These are phyloP conservation scores for Sclerospora graminicola DNA, from an alignment of 352 stramenopile species.

Conservation along the genomic window DNA sequence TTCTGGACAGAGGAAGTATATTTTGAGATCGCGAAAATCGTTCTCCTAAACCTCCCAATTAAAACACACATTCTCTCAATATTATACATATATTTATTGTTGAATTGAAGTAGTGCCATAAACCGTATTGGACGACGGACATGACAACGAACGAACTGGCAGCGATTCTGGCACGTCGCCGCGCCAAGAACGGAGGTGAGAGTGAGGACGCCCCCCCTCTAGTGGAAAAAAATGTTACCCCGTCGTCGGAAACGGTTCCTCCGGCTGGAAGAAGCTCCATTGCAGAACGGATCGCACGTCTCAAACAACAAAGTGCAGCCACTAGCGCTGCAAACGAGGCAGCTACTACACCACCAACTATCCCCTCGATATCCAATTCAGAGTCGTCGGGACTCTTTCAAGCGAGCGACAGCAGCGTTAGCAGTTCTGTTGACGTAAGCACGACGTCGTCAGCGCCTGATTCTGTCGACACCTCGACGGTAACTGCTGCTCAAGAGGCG, in stretches of 20 bases:
- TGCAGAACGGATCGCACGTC: slow-evolving; percentile 61
- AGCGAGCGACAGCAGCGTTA: slow-evolving; percentile 4
- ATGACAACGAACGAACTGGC: slow-evolving; percentile 81
- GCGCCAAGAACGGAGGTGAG: slow-evolving; percentile 50
- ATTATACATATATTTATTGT: too few relatives aligned
- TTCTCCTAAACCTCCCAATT: too few relatives aligned
- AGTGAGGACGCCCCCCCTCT: slow-evolving; percentile 18
- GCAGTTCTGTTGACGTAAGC: slow-evolving; percentile 1
- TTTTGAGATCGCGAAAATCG: too few relatives aligned
- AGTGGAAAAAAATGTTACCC: slow-evolving; percentile 18
- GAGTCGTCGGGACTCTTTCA: slow-evolving; percentile 6
- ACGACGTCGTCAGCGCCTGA: slow-evolving; percentile 11
- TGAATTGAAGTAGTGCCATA: too few relatives aligned
- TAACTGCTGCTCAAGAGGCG: slow-evolving; percentile 24
- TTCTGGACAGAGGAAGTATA: too few relatives aligned
- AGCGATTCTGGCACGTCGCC: slow-evolving; percentile 66
- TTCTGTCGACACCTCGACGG: slow-evolving; percentile 15
- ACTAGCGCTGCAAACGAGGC: slow-evolving; percentile 17
- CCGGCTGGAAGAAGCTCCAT: slow-evolving; percentile 37
- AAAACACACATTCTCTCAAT: too few relatives aligned
- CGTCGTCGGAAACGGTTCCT: slow-evolving; percentile 7
- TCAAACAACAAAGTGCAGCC: slow-evolving; percentile 55
- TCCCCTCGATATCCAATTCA: slow-evolving; percentile 7
- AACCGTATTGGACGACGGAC: not conserved
- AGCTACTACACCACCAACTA: slow-evolving; percentile 20